Evolutionary conservation across 2,329 filamentous ascomycete species (phyloP).

Genomic region (Pseudogymnoascus sp.): DNA sequence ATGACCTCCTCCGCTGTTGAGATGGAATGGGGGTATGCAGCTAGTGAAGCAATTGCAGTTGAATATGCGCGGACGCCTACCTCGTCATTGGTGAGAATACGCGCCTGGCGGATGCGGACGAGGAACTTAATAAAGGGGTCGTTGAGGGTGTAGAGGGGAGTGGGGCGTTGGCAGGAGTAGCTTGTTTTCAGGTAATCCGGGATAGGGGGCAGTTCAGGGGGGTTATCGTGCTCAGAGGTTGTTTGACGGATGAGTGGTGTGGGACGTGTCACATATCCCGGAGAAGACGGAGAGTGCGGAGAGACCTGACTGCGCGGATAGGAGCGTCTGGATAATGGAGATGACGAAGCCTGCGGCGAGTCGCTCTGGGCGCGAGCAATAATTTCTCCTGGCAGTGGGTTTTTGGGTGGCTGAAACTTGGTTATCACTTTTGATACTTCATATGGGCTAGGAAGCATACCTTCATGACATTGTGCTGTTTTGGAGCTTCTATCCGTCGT

Average conservation of each 20-base stretch:
- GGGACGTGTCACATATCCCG: slow-evolving; percentile 29
- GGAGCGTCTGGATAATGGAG: neutral
- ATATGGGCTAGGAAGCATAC: neutral
- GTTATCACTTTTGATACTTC: neutral
- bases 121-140: slow-evolving; percentile 65
- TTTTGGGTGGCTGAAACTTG: neutral
- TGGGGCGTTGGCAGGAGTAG: slow-evolving; percentile 76
- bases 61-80: slow-evolving; percentile 82
- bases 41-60: slow-evolving; percentile 72
- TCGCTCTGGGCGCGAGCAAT: slow-evolving; percentile 1
- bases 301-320: neutral
- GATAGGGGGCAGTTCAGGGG: slow-evolving; percentile 47
- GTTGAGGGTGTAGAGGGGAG: slow-evolving; percentile 63
- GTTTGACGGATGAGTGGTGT: slow-evolving; percentile 52
- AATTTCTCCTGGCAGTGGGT: neutral
- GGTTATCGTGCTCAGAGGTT: slow-evolving; percentile 68
- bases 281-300: neutral
- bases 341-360: neutral
- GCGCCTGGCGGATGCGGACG: slow-evolving; percentile 62
- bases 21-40: slow-evolving; percentile 59
- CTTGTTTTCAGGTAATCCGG: slow-evolving; percentile 57
- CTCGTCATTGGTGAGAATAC: slow-evolving; percentile 64
- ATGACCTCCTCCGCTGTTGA: slow-evolving; percentile 32
- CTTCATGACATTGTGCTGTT: neutral
- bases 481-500: slow-evolving; percentile 14